A percentile compares a stretch with the other conserved stretches of the same genome.
Evolutionary conservation across 768 basidiomycete species (phyloP).

Genomic region (Peribolospora baueri): DNA sequence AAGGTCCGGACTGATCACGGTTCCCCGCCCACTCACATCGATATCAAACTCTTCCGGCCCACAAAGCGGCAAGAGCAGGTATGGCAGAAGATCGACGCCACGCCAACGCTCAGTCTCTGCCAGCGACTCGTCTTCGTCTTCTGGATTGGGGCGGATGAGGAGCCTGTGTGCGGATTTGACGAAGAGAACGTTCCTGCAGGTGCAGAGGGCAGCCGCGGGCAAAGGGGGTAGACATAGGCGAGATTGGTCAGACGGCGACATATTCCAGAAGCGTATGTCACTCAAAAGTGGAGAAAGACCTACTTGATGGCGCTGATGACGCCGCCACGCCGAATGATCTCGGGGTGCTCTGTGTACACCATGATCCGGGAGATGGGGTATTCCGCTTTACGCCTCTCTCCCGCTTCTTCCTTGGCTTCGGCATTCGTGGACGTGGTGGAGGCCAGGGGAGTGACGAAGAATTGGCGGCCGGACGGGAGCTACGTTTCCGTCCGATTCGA

Average conservation of each 20-base stretch:
- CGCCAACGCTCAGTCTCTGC: slow-evolving; percentile 28
- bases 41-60: slow-evolving; percentile 88
- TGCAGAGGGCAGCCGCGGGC: slow-evolving; percentile 4
- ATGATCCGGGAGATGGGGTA: slow-evolving; percentile 64
- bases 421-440: slow-evolving; percentile 8
- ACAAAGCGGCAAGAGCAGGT: slow-evolving; percentile 67
- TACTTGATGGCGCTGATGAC: slow-evolving; percentile 73
- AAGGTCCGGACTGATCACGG: background rate
- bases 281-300: slow-evolving; percentile 6
- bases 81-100: slow-evolving; percentile 63
- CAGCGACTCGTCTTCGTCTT: slow-evolving; percentile 32
- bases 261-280: background rate
- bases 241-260: background rate
- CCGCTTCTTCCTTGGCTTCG: slow-evolving; percentile 21
- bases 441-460: slow-evolving; percentile 36
- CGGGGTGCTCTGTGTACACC: slow-evolving; percentile 68
- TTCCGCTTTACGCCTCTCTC: slow-evolving; percentile 20
- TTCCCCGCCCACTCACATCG: slow-evolving; percentile 32
- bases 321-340: slow-evolving; percentile 65
- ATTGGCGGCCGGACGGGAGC: slow-evolving; percentile 51
- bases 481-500: slow-evolving; percentile 17
- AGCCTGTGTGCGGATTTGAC: slow-evolving; percentile 42
- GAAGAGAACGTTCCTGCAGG: slow-evolving; percentile 51
- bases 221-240: background rate
- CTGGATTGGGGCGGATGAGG: slow-evolving; percentile 28